These are phyloP conservation scores for Candida sp. DNA, from an alignment of 1,139 yeast genomes.

Conservation along the genomic window DNA sequence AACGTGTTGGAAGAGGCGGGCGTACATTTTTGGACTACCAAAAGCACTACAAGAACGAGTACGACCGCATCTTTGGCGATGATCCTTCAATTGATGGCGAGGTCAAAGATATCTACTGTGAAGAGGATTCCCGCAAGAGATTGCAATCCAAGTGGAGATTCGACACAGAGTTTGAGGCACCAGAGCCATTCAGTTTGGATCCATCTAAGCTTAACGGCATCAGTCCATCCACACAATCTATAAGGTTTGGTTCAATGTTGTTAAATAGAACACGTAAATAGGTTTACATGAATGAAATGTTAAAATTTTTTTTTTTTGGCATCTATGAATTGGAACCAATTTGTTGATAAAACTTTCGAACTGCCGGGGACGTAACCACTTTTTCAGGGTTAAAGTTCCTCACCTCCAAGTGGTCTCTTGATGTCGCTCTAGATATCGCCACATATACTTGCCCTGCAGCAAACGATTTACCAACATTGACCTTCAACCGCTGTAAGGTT, in stretches of 20 bases:
- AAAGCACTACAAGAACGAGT: not conserved
- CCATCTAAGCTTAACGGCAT: constrained; percentile 78
- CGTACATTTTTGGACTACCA: constrained; percentile 65
- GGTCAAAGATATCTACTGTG: constrained; percentile 53
- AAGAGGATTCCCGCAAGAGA: constrained; percentile 55
- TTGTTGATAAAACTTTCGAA: constrained; percentile 57
- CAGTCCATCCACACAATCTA: constrained; percentile 85
- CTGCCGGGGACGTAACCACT: constrained; percentile 67
- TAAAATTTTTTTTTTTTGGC: no score
- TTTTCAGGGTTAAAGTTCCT: constrained; percentile 63
- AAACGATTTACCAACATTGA: constrained; percentile 35
- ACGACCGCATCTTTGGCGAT: not conserved
- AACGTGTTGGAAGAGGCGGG: constrained; percentile 77
- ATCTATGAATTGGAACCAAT: not conserved
- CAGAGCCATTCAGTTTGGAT: constrained; percentile 64
- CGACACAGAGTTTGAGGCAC: constrained; percentile 66
- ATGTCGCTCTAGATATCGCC: constrained; percentile 86
- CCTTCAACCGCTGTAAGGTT: constrained; percentile 63
- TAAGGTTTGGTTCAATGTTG: constrained; percentile 91
- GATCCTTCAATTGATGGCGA: not conserved
- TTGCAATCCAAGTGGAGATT: constrained; percentile 76
- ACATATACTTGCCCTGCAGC: constrained; percentile 98
- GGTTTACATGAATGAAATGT: not conserved
- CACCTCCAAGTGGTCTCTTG: constrained; percentile 80
- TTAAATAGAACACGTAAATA: constrained; percentile 26